Evolutionary conservation across 805 yeast species (phyloP).

Genomic region (Kregervanrija pseudodelftensis): DNA sequence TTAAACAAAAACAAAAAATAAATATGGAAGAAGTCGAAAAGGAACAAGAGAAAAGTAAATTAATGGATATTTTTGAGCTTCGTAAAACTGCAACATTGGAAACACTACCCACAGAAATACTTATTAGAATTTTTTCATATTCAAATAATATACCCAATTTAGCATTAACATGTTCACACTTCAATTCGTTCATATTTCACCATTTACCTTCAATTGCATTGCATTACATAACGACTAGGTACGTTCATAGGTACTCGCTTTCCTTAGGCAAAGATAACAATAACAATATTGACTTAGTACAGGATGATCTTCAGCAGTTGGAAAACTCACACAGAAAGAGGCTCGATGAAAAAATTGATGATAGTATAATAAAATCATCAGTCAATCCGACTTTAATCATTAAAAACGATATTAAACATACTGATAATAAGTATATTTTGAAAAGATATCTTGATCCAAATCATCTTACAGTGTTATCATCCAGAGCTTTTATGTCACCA

Average conservation of each 20-base stretch:
- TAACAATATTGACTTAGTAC: too few relatives aligned
- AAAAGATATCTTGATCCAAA: slow-evolving; percentile 8
- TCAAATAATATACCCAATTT: slow-evolving; percentile 7
- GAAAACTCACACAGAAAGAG: slow-evolving; percentile 7
- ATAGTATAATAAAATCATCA: background rate
- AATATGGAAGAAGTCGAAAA: slow-evolving; percentile 1
- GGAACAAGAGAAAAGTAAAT: background rate
- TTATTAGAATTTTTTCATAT: slow-evolving; percentile 9
- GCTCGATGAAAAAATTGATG: background rate
- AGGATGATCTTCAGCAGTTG: slow-evolving; percentile 8
- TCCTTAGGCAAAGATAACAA: background rate
- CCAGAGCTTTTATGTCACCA: slow-evolving; percentile 5
- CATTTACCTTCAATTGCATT: too few relatives aligned
- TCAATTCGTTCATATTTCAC: slow-evolving; percentile 1
- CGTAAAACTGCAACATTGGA: background rate
- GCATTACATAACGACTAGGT: background rate
- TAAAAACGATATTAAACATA: background rate
- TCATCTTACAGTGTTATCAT: slow-evolving; percentile 2
- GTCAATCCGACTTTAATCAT: too few relatives aligned
- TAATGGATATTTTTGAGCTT: background rate
- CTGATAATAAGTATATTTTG: background rate
- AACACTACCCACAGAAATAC: slow-evolving; percentile 10
- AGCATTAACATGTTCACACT: slow-evolving; percentile 2
- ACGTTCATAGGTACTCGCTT: slow-evolving; percentile 1
- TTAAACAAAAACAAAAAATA: background rate